phyloP scores from a whole-genome alignment of 2,329 filamentous ascomycete species.

The Zopfia rhizophila region DNA sequence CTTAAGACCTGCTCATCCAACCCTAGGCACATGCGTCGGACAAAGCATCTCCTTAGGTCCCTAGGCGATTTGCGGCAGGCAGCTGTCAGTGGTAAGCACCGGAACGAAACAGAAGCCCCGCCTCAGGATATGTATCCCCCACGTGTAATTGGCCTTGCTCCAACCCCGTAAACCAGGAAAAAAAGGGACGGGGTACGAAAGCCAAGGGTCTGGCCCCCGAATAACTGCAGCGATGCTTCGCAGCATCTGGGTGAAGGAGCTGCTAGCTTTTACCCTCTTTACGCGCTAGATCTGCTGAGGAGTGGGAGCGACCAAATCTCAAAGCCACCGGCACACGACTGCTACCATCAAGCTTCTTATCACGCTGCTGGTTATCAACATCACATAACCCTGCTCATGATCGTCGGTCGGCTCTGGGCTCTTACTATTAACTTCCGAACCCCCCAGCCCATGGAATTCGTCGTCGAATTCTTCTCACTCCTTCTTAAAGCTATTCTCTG shows the following conservation, averaged over 20 bases:
- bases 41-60: too few relatives aligned
- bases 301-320: too few relatives aligned
- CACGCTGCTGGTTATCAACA: conserved; percentile 12
- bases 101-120: too few relatives aligned
- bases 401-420: conserved; percentile 12
- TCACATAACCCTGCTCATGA: conserved; percentile 13
- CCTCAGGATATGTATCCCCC: too few relatives aligned
- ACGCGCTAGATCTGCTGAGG: conserved; percentile 28
- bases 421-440: conserved; percentile 2
- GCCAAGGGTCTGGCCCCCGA: conserved; percentile 24
- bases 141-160: too few relatives aligned
- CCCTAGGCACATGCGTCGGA: too few relatives aligned
- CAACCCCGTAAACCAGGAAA: conserved; percentile 18
- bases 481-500: conserved; percentile 47
- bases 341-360: conserved; percentile 14
- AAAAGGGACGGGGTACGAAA: conserved; percentile 6
- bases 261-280: conserved; percentile 4
- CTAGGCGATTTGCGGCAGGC: too few relatives aligned
- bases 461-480: conserved; percentile 46
- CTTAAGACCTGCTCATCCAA: too few relatives aligned
- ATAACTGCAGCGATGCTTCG: conserved; percentile 14
- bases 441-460: conserved; percentile 44
- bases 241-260: conserved; percentile 10
- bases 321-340: conserved; percentile 24
- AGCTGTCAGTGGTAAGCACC: too few relatives aligned